Evolutionary conservation across 2,329 filamentous ascomycete genomes (phyloP), one percentile per base, ranked within the genome.

Genomic region (Gnomoniopsis sp.): DNA sequence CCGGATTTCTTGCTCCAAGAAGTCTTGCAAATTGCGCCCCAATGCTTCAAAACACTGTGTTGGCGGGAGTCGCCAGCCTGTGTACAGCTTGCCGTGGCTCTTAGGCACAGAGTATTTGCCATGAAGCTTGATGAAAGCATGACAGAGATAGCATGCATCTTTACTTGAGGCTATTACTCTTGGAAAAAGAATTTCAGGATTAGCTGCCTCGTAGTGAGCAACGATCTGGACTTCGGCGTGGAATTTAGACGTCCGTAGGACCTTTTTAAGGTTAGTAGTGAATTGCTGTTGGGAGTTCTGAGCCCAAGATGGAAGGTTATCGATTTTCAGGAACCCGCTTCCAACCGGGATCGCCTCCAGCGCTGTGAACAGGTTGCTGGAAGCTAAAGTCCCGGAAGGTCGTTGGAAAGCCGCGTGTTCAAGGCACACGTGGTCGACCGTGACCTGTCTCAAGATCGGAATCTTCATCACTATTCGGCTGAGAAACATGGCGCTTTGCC

Each of bases 181-280:
- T 10, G 78, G 77, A 33, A 64, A 68, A 12, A 64, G 61, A 0
- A 58, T 54, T 0, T 60, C n/a, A 2, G 65, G 53, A 33, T 70
- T 60, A 2, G 69, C 51, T 2, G 43, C 22, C 52, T 79, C 73
- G 56, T 74, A 79, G 60, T 77, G 71, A 53, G 72, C 74, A 10
- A 81, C 59, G 21, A 83, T 71, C 59, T 82, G 78, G 26, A 83
- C 73, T 64, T 82, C 78, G 3, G 79, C 79, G 60, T 83, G 79
- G 23, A 82, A 70, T 52, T 72, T 76, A n/a, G 67, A 68, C 2
- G 69, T 63, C 3, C 53, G 33, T 2, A 68, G 47, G 0, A 60
- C 66, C 7, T 55, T 55, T 6, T 49, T 57, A 12, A 67, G 53
- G 12, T 64, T 38, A 57, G 2, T 38, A 11, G 51, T 56, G 22